A percentile compares a stretch with the other conserved stretches of the same genome.
These are phyloP conservation scores for Pelagomonas calceolata DNA, from an alignment of 108 stramenopile species.

Conservation along the genomic window DNA sequence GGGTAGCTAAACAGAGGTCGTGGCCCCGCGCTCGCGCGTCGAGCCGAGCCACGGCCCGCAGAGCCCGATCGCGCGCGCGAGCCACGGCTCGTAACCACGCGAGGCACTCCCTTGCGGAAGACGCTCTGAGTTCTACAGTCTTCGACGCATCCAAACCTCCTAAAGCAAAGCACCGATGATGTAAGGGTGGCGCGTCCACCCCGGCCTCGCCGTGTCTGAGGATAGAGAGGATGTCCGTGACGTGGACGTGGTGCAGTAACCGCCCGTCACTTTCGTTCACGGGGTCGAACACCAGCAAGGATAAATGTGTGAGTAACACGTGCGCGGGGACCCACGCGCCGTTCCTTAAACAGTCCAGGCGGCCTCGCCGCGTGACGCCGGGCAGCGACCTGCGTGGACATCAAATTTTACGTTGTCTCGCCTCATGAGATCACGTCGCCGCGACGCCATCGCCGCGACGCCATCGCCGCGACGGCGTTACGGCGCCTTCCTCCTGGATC, in stretches of 20 bases:
- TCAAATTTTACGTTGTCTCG: too few species aligned
- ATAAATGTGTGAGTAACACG: background rate
- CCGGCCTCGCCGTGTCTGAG: background rate
- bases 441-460: too few species aligned
- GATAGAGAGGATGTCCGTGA: constrained; percentile 1
- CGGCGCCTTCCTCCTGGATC: too few species aligned
- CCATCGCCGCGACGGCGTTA: too few species aligned
- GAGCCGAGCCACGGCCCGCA: background rate
- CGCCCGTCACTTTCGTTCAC: background rate
- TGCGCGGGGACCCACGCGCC: background rate
- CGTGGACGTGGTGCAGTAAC: background rate
- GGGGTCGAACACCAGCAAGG: background rate
- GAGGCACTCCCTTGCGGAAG: background rate
- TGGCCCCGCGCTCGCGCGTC: background rate
- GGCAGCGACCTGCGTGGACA: too few species aligned
- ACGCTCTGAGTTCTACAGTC: background rate
- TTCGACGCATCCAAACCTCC: background rate
- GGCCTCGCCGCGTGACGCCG: background rate
- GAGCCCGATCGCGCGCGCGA: background rate
- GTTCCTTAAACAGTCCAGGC: background rate
- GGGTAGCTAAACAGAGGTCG: background rate
- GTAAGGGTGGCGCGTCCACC: background rate
- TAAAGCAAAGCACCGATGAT: background rate
- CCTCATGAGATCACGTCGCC: too few species aligned
- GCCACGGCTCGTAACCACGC: background rate